Evolutionary conservation across 2,329 filamentous ascomycete species (phyloP).

Genomic region (Arthrobotrys entomopaga): DNA sequence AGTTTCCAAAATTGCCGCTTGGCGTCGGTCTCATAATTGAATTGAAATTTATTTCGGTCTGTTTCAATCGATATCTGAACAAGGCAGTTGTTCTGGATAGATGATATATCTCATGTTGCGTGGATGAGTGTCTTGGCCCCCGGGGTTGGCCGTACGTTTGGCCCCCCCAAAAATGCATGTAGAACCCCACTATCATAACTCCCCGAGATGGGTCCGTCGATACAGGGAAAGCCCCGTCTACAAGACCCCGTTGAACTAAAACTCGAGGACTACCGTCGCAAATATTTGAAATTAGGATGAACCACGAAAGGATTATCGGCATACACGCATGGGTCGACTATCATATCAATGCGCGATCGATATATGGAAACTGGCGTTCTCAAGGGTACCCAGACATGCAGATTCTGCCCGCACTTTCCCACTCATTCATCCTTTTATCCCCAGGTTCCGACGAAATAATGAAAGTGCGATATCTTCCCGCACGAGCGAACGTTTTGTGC

Average conservation of each 20-base stretch:
- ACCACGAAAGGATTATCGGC: slow-evolving; percentile 25
- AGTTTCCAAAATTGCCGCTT: slow-evolving; percentile 20
- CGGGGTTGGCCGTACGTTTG: slow-evolving; percentile 4
- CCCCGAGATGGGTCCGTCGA: slow-evolving; percentile 14
- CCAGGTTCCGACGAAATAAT: slow-evolving; percentile 24
- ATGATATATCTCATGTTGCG: slow-evolving; percentile 8
- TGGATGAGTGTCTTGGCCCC: slow-evolving; percentile 17
- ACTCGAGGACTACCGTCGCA: slow-evolving; percentile 37
- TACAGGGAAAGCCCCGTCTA: slow-evolving; percentile 21
- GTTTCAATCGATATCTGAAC: slow-evolving; percentile 31
- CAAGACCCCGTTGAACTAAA: slow-evolving; percentile 2
- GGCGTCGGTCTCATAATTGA: not conserved
- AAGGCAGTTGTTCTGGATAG: slow-evolving; percentile 24
- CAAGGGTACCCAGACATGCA: slow-evolving; percentile 18
- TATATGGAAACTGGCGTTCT: not conserved
- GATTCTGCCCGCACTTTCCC: slow-evolving; percentile 15
- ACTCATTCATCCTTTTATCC: not conserved
- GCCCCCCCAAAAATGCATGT: slow-evolving; percentile 1
- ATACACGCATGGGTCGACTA: slow-evolving; percentile 27
- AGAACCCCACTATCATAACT: slow-evolving; percentile 1
- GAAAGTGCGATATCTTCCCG: slow-evolving; percentile 44
- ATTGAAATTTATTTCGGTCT: not conserved
- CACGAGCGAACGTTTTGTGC: slow-evolving; percentile 8
- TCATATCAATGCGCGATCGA: slow-evolving; percentile 33
- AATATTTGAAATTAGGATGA: slow-evolving; percentile 36